phyloP scores from a whole-genome alignment of 257 asterid genomes.

The Dorcoceras hygrometricum region DNA sequence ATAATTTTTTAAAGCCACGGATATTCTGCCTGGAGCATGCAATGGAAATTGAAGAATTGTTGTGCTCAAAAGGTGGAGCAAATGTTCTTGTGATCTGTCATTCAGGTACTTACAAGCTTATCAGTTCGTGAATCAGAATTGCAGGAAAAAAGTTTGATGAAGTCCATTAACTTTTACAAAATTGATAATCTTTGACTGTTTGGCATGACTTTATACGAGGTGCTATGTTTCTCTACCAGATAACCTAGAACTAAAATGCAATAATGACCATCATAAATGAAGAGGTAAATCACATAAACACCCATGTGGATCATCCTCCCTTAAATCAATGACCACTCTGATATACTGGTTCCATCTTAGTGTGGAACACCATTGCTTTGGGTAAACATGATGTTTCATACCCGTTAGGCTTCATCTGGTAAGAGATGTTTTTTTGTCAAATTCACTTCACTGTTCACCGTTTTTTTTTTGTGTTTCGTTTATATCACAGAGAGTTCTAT shows the following conservation, averaged over 20 bases:
- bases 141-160: neutral
- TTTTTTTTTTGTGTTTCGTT: no score
- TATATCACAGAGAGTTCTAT: no score
- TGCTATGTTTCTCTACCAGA: neutral
- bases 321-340: neutral
- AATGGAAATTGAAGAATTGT: conserved; percentile 65
- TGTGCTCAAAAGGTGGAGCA: conserved; percentile 78
- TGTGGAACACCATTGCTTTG: neutral
- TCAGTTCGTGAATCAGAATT: conserved; percentile 15
- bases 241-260: neutral
- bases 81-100: conserved; percentile 88
- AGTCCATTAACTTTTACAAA: neutral
- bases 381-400: neutral
- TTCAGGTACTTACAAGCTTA: conserved; percentile 60
- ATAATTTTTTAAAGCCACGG: conserved; percentile 50
- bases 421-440: no score
- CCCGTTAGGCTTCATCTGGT: neutral
- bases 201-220: neutral
- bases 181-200: neutral
- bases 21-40: conserved; percentile 96
- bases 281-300: no score
- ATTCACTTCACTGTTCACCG: no score
- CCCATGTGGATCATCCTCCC: no score
- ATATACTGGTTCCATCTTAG: neutral
- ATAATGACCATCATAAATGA: no score